Percentiles rank a stretch among this genome's conserved stretches.
These are phyloP conservation scores for Fusarium illudens DNA, from an alignment of 2,329 filamentous ascomycete genomes.

Conservation along the genomic window DNA sequence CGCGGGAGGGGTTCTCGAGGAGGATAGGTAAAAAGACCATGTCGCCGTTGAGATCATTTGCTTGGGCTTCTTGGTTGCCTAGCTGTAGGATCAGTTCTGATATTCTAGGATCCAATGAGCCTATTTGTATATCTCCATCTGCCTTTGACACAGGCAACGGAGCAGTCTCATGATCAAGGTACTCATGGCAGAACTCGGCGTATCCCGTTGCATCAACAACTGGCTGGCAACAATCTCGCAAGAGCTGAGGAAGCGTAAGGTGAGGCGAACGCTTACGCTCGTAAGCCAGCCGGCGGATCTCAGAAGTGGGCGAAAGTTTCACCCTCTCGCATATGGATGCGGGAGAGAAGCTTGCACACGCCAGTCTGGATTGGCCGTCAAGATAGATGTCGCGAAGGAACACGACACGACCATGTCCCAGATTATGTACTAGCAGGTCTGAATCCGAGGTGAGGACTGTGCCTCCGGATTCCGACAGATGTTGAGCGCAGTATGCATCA, in stretches of 20 bases:
- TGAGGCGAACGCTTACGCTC: constrained; percentile 44
- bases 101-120: constrained; percentile 49
- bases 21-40: constrained; percentile 73
- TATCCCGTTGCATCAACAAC: constrained; percentile 38
- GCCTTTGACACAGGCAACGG: constrained; percentile 22
- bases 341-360: constrained; percentile 45
- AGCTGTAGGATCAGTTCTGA: constrained; percentile 51
- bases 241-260: constrained; percentile 43
- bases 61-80: constrained; percentile 1
- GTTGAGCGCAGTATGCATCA: constrained; percentile 78
- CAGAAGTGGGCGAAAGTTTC: constrained; percentile 46
- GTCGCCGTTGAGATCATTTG: constrained; percentile 29
- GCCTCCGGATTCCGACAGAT: constrained; percentile 63
- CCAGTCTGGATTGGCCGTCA: constrained; percentile 35
- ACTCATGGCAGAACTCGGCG: constrained; percentile 45
- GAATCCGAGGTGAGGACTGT: constrained; percentile 84
- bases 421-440: constrained; percentile 79
- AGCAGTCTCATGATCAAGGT: constrained; percentile 38
- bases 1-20: constrained; percentile 62
- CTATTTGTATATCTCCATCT: constrained; percentile 24
- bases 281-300: constrained; percentile 49
- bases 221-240: constrained; percentile 39
- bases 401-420: constrained; percentile 71
- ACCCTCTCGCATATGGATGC: constrained; percentile 53
- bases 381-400: constrained; percentile 72